Evolutionary conservation across 352 stramenopile species (phyloP), one percentile per base, ranked within the genome.

Genomic region (Blastocystis sp.): DNA sequence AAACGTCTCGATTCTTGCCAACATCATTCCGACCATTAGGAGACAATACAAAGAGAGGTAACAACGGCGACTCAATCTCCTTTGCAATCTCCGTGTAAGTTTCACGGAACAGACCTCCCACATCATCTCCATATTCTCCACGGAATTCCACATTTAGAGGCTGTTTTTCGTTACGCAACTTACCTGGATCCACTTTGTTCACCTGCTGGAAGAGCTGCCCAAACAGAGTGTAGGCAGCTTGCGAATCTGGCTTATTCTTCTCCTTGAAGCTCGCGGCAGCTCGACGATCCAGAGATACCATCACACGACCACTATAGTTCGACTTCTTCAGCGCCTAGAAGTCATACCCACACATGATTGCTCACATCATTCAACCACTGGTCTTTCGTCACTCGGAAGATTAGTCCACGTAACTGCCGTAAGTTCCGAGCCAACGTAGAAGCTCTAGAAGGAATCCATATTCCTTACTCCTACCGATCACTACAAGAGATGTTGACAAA

Each of bases 1-100:
- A 89, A 57, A 88, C 88, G 43, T 88, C 88, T 14, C 87, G 56
- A 19, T 87, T 71, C 35, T 74, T 54, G 35, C 88, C 88, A 27
- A 46, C n/a, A 27, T 89, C 87, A 21, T 67, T 78, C 5, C 86
- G 61, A 51, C 88, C 69, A 56, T 89, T 89, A n/a, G 88, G 88
- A 11, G 71, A 89, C 2, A 83, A 54, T 12, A 89, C 57, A 54
- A 89, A 89, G 12, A 89, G 57, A 39, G 83, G 71, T 32, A 88
- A 63, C 19, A 67, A 29, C 0, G 54, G 37, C 9, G 83, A 88
- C 29, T 88, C 51, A 42, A 86, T 88, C 0, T 88, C 80, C 43
- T 75, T 88, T 52, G 19, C 39, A 43, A 73, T 71, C 37, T 58
- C 32, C 5, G 69, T 78, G 27, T 71, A 77, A 11, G 58, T 56